phyloP scores from a whole-genome alignment of 495 filamentous ascomycete genomes.

The Trichoderma reesei region DNA sequence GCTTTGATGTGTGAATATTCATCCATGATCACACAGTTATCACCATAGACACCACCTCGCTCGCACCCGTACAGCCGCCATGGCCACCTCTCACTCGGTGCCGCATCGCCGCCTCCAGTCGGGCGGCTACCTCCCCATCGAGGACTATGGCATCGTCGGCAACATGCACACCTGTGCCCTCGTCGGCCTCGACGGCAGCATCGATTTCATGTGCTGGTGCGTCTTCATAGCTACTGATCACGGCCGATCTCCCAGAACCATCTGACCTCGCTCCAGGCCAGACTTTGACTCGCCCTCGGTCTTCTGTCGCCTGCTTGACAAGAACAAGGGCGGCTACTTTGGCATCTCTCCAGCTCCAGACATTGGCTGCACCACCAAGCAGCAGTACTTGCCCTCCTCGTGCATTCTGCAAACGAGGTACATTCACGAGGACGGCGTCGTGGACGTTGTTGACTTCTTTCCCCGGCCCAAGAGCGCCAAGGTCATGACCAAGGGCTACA shows the following conservation, averaged over 20 bases:
- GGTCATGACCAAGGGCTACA: conserved; percentile 30
- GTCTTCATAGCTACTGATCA: conserved; percentile 13
- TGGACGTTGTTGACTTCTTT: conserved; percentile 65
- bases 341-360: conserved; percentile 44
- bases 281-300: conserved; percentile 58
- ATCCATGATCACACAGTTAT: no score
- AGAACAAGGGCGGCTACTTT: conserved; percentile 61
- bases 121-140: conserved; percentile 51
- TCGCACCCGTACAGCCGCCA: background rate
- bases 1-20: no score
- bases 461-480: conserved; percentile 45
- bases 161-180: conserved; percentile 72
- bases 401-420: conserved; percentile 63
- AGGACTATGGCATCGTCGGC: conserved; percentile 67
- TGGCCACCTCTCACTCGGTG: no score
- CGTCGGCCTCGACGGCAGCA: conserved; percentile 57
- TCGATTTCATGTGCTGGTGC: conserved; percentile 71
- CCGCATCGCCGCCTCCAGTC: conserved; percentile 19
- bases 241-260: background rate
- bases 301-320: conserved; percentile 60
- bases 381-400: conserved; percentile 58
- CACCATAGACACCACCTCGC: no score
- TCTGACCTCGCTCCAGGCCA: conserved; percentile 35
- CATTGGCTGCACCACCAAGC: conserved; percentile 49
- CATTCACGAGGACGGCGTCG: conserved; percentile 60